Evolutionary conservation across 331 rosid species (phyloP), one percentile per base, ranked within the genome.

Genomic region (Pyrus hybrid): DNA sequence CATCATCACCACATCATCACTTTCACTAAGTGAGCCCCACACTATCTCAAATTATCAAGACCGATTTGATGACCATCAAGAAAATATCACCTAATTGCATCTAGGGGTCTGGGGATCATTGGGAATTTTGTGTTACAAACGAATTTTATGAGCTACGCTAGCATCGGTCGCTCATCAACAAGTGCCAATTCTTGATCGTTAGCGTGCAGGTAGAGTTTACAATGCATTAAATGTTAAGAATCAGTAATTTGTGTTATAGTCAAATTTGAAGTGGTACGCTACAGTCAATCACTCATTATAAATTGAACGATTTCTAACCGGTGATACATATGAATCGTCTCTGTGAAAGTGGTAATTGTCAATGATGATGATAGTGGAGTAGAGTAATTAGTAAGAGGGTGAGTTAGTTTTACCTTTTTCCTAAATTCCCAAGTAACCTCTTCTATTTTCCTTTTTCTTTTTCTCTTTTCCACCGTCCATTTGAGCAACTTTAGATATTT

Each of bases 391-490:
- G 17, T 28, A 28, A 37, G 3, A 60, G 8, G 45, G 81, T 67
- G 76, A 78, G 49, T 81, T 83, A 80, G 84, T 72, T 70, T 81
- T 61, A 79, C 89, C 88, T 89, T 83, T 80, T 28, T 64, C 8
- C 83, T 49, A 73, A n/a, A 17, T 60, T 76, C 68, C 71, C 68
- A 75, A 63, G 67, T 30, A 41, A 73, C 79, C 84, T 53, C 82
- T 77, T 37, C 53, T 54, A 21, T 29, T 28, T 71, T 7, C 8
- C 21, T 73, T 79, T 79, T 68, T 37, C n/a, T 67, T 57, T 45
- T 75, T 57, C 70, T 73, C 74, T 51, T 75, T 71, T 68, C 66
- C 72, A 69, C 30, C 72, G 65, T 32, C 51, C 58, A 49, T 17
- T 41, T 28, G 71, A 68, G 78, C 69, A 64, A 9, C 43, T 61